These are phyloP conservation scores for Thelonectria discophora DNA, from an alignment of 2,329 filamentous ascomycete genomes.

Conservation along the genomic window DNA sequence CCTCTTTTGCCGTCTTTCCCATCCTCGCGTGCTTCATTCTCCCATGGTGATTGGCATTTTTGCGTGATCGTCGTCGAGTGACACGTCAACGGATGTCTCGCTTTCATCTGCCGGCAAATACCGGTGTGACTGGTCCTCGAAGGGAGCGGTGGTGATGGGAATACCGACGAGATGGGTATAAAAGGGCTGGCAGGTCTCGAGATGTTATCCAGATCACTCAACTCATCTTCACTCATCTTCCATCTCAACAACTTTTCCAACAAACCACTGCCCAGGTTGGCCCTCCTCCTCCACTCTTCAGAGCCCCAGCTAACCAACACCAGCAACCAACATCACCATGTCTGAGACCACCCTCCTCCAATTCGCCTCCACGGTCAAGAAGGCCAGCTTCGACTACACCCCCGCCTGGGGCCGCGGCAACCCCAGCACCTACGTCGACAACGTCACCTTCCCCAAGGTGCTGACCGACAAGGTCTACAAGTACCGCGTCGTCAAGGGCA, in stretches of 20 bases:
- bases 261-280: neutral
- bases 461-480: slow-evolving; percentile 23
- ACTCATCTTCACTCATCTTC: neutral
- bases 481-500: slow-evolving; percentile 23
- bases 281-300: neutral
- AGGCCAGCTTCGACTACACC: slow-evolving; percentile 22
- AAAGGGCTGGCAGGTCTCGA: neutral
- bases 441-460: slow-evolving; percentile 21
- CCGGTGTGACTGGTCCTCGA: neutral
- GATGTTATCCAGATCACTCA: neutral
- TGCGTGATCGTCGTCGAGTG: neutral
- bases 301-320: neutral
- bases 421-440: slow-evolving; percentile 25
- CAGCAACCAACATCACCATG: slow-evolving; percentile 4
- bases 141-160: neutral
- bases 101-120: neutral
- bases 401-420: slow-evolving; percentile 24
- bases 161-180: neutral
- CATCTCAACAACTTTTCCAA: neutral
- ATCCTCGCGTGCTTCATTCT: too few species aligned
- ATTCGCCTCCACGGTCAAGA: neutral
- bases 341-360: slow-evolving; percentile 8
- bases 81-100: neutral
- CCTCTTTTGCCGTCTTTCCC: too few species aligned
- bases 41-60: too few species aligned